phyloP scores from a whole-genome alignment of 495 filamentous ascomycete species.

The Trichoderma gamsii region DNA sequence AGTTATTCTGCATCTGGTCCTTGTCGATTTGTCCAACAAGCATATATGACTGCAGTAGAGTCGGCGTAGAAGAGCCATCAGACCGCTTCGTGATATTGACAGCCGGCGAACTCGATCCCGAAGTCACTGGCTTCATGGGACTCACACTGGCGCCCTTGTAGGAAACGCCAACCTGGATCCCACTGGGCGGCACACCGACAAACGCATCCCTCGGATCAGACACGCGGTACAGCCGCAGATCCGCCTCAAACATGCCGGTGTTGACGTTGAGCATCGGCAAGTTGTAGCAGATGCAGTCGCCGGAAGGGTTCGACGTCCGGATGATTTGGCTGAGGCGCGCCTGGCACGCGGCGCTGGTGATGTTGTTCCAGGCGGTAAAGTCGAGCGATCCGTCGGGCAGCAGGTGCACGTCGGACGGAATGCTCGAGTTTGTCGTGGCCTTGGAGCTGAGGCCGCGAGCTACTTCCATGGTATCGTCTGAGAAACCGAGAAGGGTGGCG shows the following conservation, averaged over 20 bases:
- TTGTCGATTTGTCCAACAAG: constrained; percentile 50
- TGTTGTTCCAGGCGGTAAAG: constrained; percentile 47
- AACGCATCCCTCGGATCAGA: constrained; percentile 52
- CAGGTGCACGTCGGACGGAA: constrained; percentile 21
- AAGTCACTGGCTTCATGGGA: constrained; percentile 21
- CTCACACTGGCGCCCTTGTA: constrained; percentile 57
- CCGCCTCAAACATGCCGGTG: constrained; percentile 63
- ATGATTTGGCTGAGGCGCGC: constrained; percentile 40
- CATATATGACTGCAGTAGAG: constrained; percentile 43
- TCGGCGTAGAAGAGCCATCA: background rate
- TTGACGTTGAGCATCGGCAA: constrained; percentile 54
- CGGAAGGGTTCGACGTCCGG: constrained; percentile 56
- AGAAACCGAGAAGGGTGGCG: background rate
- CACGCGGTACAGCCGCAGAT: constrained; percentile 62
- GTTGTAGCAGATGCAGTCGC: constrained; percentile 76
- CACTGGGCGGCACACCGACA: constrained; percentile 44
- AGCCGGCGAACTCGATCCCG: background rate
- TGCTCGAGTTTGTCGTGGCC: background rate
- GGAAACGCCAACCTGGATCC: constrained; percentile 52
- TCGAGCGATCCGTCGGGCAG: constrained; percentile 32
- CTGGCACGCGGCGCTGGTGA: constrained; percentile 47
- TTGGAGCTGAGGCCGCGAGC: background rate
- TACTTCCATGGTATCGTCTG: background rate
- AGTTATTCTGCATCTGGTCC: constrained; percentile 31
- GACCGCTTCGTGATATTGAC: constrained; percentile 6